phyloP scores from a whole-genome alignment of 2,329 filamentous ascomycete genomes.

The Pseudogymnoascus sp. region DNA sequence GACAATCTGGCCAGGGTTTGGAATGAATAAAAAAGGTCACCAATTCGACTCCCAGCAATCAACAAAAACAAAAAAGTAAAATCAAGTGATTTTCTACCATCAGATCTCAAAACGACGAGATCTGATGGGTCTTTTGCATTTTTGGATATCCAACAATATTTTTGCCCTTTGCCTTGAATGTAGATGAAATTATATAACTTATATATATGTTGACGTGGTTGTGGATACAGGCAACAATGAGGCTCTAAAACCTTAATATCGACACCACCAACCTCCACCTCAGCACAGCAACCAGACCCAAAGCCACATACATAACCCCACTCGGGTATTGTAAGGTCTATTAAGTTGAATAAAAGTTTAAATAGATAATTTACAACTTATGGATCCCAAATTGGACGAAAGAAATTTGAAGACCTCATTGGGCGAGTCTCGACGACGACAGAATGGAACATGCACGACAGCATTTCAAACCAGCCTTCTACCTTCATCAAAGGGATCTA shows the following conservation, averaged over 20 bases:
- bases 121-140: slow-evolving; percentile 1
- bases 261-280: neutral
- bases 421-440: neutral
- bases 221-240: neutral
- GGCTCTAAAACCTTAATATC: neutral
- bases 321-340: neutral
- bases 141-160: neutral
- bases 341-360: neutral
- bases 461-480: neutral
- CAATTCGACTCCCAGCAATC: neutral
- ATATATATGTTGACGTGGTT: neutral
- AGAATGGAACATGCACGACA: neutral
- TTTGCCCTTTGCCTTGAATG: neutral
- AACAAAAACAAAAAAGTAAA: neutral
- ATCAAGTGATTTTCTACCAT: slow-evolving; percentile 6
- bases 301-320: neutral
- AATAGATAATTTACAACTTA: neutral
- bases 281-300: neutral
- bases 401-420: neutral
- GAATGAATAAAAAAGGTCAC: neutral
- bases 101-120: neutral
- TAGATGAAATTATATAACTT: neutral
- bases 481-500: neutral
- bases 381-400: neutral
- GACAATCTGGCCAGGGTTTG: neutral